Percentiles rank a stretch among this genome's conserved stretches.
Conservation (phyloP, 2,329 filamentous ascomycete genomes). For the Diaporthe vexans region DNA sequence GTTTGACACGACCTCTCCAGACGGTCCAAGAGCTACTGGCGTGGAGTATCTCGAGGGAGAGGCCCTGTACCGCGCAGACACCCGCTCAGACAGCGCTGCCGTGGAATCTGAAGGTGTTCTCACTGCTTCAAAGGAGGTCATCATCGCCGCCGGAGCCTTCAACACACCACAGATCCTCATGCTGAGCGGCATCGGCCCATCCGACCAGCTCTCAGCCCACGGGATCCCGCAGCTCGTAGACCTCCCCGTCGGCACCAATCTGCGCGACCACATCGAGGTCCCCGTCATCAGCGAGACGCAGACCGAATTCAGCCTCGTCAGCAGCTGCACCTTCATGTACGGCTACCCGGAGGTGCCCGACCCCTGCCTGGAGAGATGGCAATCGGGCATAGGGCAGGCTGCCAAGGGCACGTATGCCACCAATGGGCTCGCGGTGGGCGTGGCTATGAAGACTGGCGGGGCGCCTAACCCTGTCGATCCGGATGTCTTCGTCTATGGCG, state of each 20-base stretch:
- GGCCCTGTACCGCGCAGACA: conserved; percentile 63
- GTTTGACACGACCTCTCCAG: conserved; percentile 24
- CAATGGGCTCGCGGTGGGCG: conserved; percentile 51
- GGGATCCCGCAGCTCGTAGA: conserved; percentile 62
- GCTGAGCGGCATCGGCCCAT: conserved; percentile 63
- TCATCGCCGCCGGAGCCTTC: conserved; percentile 65
- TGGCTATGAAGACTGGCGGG: conserved; percentile 48
- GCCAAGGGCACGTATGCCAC: conserved; percentile 52
- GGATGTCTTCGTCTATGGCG: conserved; percentile 55
- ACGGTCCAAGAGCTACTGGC: conserved; percentile 21
- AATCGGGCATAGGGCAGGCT: conserved; percentile 42
- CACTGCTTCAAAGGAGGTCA: conserved; percentile 61
- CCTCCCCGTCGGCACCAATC: conserved; percentile 71
- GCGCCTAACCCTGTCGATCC: conserved; percentile 47
- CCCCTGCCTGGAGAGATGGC: conserved; percentile 50
- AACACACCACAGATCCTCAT: conserved; percentile 68
- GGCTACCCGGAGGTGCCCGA: conserved; percentile 50
- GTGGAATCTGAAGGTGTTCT: conserved; percentile 48
- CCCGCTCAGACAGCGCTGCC: conserved; percentile 55
- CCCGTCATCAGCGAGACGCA: conserved; percentile 58
- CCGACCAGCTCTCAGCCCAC: conserved; percentile 54
- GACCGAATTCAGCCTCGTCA: conserved; percentile 53
- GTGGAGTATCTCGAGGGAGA: conserved; percentile 55
- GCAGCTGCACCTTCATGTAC: conserved; percentile 52
- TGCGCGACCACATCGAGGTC: conserved; percentile 70